Evolutionary conservation across 768 basidiomycete genomes (phyloP).

Genomic region (Russula compacta): DNA sequence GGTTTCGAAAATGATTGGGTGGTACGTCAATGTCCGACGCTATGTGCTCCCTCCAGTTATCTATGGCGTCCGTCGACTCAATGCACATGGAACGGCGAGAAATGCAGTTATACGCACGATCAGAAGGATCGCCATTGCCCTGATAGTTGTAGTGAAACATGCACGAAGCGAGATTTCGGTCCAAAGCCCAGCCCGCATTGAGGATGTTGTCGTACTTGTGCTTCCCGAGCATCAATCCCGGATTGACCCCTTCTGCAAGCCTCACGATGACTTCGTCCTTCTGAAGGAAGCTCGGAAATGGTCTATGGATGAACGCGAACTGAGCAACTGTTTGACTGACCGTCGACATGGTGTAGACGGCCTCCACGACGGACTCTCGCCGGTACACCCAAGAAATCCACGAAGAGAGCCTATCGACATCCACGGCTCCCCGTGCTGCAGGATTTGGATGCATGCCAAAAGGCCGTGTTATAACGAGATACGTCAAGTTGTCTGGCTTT

Average conservation of each 20-base stretch:
- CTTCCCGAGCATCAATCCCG: slow-evolving; percentile 6
- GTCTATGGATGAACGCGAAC: background rate
- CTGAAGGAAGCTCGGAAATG: slow-evolving; percentile 2
- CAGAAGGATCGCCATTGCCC: slow-evolving; percentile 10
- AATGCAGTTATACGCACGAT: slow-evolving; percentile 5
- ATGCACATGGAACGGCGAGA: background rate
- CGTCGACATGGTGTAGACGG: slow-evolving; percentile 17
- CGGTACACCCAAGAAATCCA: slow-evolving; percentile 17
- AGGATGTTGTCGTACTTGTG: slow-evolving; percentile 13
- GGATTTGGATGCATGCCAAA: slow-evolving; percentile 14
- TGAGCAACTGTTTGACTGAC: slow-evolving; percentile 8
- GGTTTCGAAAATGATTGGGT: slow-evolving; percentile 1
- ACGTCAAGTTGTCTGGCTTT: slow-evolving; percentile 3
- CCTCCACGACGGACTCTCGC: slow-evolving; percentile 5
- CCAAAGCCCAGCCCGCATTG: background rate
- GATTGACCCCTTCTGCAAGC: background rate
- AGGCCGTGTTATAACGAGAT: slow-evolving; percentile 14
- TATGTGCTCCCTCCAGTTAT: slow-evolving; percentile 12
- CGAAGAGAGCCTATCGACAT: slow-evolving; percentile 9
- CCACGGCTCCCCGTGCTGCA: background rate
- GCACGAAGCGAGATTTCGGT: slow-evolving; percentile 1
- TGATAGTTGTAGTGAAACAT: slow-evolving; percentile 12
- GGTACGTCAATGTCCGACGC: background rate
- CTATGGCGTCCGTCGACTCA: background rate
- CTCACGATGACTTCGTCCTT: slow-evolving; percentile 15